A percentile compares a stretch with the other conserved stretches of the same genome.
Evolutionary conservation across 106 monocot species (phyloP).

Genomic region (Allium sativum): DNA sequence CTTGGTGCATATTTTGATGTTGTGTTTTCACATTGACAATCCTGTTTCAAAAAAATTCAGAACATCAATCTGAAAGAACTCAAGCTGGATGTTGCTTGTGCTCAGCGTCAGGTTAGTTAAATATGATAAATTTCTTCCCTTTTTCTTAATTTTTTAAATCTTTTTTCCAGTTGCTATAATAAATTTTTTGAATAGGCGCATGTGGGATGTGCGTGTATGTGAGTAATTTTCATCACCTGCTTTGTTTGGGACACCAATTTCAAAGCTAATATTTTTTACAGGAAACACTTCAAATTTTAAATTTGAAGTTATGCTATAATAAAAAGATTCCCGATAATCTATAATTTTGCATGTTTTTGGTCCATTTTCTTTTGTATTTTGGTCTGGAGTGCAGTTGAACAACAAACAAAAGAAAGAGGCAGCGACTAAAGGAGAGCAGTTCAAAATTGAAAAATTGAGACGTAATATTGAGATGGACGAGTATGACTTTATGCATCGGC

Average conservation of each 20-base stretch:
- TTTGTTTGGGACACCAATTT: no score
- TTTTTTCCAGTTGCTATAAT: no score
- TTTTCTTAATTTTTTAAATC: no score
- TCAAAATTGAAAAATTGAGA: conserved; percentile 32
- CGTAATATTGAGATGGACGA: conserved; percentile 90
- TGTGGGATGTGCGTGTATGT: no score
- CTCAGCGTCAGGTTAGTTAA: conserved; percentile 68
- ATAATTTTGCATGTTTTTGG: background rate
- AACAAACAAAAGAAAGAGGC: conserved; percentile 72
- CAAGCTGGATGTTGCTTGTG: conserved; percentile 79
- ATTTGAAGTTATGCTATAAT: no score
- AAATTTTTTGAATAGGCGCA: no score
- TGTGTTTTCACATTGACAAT: conserved; percentile 4
- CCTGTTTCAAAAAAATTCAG: conserved; percentile 23
- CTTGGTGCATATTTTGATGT: background rate
- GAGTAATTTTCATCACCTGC: no score
- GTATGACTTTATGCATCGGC: conserved; percentile 83
- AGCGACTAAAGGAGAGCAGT: conserved; percentile 67
- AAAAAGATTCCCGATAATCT: no score
- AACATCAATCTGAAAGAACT: conserved; percentile 75
- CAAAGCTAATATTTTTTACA: no score
- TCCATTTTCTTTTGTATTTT: background rate
- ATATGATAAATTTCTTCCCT: no score
- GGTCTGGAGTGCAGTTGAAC: conserved; percentile 32
- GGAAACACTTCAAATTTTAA: no score